Evolutionary conservation across 108 stramenopile genomes (phyloP), one percentile per base, ranked within the genome.

Genomic region (Skeletonema marinoi): DNA sequence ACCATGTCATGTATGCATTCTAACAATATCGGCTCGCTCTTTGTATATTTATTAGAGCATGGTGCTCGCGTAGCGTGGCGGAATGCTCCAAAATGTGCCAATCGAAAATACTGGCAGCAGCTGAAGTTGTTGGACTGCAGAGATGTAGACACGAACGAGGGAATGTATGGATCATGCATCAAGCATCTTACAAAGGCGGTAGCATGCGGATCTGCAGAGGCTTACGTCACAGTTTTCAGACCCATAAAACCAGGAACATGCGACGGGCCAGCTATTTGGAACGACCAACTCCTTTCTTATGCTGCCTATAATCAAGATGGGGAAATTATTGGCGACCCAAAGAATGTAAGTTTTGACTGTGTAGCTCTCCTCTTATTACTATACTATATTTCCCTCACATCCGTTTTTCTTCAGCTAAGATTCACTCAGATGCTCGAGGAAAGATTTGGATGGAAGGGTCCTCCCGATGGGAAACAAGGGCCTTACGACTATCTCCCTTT

Each of bases 51-150:
- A n/a, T n/a, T n/a, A 1, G 65, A 68, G 60, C 80, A 82, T 44
- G 84, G 84, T 30, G 84, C 84, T 16, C 70, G 72, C 4, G 77
- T 85, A 4, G 62, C 74, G 17, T 85, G 84, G 84, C 35, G 84
- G 4, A 85, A 85, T 61, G 70, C 75, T 32, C 81, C 84, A 21
- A 85, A 85, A 66, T 85, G 84, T 63, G 71, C 72, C 30, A 82
- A 82, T 17, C 71, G 84, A 29, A 85, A 82, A 33, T 73, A 78
- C 31, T 85, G 84, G 84, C 78, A 85, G 38, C 66, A 76, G 16
- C 62, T 85, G 0, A 59, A 67, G 58, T 64, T 85, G 1, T 30
- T 81, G 6, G 84, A 85, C 25, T 60, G 72, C 41, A 42, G 84
- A 2, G 62, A 56, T 17, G 84, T 78, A 1, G 39, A 38, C 29